Evolutionary conservation across 2,329 filamentous ascomycete genomes (phyloP).

Genomic region (Lachnellula subtilissima): DNA sequence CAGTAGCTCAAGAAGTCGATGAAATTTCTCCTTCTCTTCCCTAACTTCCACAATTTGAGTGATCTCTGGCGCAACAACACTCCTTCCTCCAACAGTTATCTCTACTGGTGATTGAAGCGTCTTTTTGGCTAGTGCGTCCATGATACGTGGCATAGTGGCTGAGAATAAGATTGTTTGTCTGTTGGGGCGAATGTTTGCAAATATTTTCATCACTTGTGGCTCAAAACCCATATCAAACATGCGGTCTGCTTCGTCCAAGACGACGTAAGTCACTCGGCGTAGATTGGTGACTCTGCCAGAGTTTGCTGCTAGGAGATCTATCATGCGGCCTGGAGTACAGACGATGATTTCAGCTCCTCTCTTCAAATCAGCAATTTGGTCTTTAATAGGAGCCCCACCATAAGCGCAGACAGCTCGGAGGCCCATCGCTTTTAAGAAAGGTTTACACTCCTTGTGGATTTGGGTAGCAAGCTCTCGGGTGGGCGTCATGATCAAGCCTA

Average conservation of each 20-base stretch:
- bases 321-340: conserved; percentile 90
- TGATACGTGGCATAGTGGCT: conserved; percentile 89
- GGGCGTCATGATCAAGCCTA: conserved; percentile 86
- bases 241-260: conserved; percentile 93
- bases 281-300: conserved; percentile 92
- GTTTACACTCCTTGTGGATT: conserved; percentile 91
- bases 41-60: conserved; percentile 88
- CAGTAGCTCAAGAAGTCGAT: conserved; percentile 77
- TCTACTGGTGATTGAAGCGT: conserved; percentile 80
- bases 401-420: conserved; percentile 89
- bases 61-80: conserved; percentile 84
- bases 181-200: conserved; percentile 85
- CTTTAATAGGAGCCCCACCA: conserved; percentile 91
- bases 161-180: conserved; percentile 94
- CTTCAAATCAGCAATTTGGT: conserved; percentile 95
- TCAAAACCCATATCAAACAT: conserved; percentile 99
- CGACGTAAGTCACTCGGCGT: conserved; percentile 83
- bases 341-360: conserved; percentile 93
- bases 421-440: conserved; percentile 81
- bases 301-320: conserved; percentile 90
- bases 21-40: conserved; percentile 76
- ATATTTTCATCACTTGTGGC: conserved; percentile 95
- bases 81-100: conserved; percentile 86
- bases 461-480: conserved; percentile 91
- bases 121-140: conserved; percentile 87